phyloP scores from a whole-genome alignment of 2,329 filamentous ascomycete genomes.

The Fusarium sp. region DNA sequence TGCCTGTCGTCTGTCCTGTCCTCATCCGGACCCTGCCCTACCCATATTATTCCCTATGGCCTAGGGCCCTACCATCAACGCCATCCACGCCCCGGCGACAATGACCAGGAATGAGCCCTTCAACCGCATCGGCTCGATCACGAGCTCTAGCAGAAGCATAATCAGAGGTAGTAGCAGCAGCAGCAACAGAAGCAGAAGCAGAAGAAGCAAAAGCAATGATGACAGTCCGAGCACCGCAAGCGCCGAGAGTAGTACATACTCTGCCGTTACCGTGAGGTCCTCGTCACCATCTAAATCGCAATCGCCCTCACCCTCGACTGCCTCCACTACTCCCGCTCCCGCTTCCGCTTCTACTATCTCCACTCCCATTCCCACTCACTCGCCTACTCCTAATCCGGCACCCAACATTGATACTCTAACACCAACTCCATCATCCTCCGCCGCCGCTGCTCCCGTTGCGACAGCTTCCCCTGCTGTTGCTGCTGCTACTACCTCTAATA shows the following conservation, averaged over 20 bases:
- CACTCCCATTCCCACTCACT: constrained; percentile 45
- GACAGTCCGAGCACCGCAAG: constrained; percentile 50
- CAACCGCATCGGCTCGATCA: constrained; percentile 64
- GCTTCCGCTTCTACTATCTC: constrained; percentile 45
- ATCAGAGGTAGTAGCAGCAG: neutral
- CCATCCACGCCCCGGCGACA: constrained; percentile 53
- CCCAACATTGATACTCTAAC: constrained; percentile 20
- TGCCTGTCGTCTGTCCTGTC: constrained; percentile 32
- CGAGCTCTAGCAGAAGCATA: constrained; percentile 54
- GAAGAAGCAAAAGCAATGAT: neutral
- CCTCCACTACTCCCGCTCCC: constrained; percentile 47
- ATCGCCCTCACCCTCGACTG: constrained; percentile 37
- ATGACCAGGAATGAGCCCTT: constrained; percentile 75
- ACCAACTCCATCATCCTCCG: constrained; percentile 29
- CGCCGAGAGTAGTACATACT: constrained; percentile 73
- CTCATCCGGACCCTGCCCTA: constrained; percentile 30
- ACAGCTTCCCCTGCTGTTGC: constrained; percentile 28
- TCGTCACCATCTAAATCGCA: constrained; percentile 38
- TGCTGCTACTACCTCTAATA: constrained; percentile 13
- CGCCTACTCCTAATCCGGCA: constrained; percentile 38
- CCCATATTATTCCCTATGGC: constrained; percentile 39
- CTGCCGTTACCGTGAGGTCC: constrained; percentile 70
- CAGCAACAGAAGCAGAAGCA: neutral
- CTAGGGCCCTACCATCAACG: constrained; percentile 43
- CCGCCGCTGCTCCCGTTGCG: constrained; percentile 29